Evolutionary conservation across 2,329 filamentous ascomycete genomes (phyloP), one percentile per base, ranked within the genome.

Genomic region (Tympanopsis confertula): DNA sequence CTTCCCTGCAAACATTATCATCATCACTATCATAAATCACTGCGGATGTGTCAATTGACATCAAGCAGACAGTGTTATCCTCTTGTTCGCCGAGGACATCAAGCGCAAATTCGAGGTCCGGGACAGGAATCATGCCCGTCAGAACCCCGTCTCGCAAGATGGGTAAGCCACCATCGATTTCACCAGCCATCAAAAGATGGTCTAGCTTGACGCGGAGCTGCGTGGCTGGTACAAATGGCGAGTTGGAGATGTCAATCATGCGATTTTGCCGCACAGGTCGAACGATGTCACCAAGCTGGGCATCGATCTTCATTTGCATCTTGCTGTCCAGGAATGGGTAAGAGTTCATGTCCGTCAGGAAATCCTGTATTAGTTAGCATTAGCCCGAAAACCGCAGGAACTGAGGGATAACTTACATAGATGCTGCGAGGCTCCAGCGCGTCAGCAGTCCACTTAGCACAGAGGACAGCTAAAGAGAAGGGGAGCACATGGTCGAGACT

Each of bases 241-340:
- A 77, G 13, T 65, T 58, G 0, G 74, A 72, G 28, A 82, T 76
- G 50, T 82, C 78, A 41, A 82, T 80, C 36, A 74, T 60, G 24
- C 74, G 69, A 40, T 72, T 65, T 37, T 61, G 61, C 19, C 71
- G 68, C 2, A 70, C 56, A 10, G 66, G 66, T 1, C 70, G 64
- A 2, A 74, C 75, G 40, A 82, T 78, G 43, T 81, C 78, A 19
- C 71, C 74, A 0, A 82, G 62, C 40, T 78, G 72, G 2, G 70
- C 67, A n/a, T 76, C 77, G 49, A 79, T 78, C 33, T 76, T 61
- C 2, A 75, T 74, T 19, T 74, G 68, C 5, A 71, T 59, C 50
- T 80, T 82, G 52, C 75, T 78, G 51, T 82, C 76, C 4, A 82
- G 68, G 57, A 78, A 81, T 1, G 78, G 78, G 45, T 82, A 82